These are phyloP conservation scores for Zoysia matrella DNA, from an alignment of 202 grass and related monocot species.

Conservation along the genomic window DNA sequence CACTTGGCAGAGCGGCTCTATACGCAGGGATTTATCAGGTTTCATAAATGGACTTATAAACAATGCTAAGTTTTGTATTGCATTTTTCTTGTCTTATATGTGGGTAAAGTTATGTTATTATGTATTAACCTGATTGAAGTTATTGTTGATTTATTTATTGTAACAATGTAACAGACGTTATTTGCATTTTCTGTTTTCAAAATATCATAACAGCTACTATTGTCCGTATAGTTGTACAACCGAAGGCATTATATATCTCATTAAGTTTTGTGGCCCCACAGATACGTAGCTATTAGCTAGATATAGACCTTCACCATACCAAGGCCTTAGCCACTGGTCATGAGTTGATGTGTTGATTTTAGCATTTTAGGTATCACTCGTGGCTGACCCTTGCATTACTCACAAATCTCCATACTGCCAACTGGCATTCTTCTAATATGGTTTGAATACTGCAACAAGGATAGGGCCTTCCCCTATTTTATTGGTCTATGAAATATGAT, in stretches of 20 bases:
- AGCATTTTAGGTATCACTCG: not conserved
- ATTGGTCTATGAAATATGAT: not conserved
- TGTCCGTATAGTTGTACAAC: conserved; percentile 19
- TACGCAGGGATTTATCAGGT: conserved; percentile 99
- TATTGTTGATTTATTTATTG: conserved; percentile 1
- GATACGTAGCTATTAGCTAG: not conserved
- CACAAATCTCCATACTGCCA: not conserved
- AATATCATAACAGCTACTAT: not conserved
- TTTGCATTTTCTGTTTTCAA: not conserved
- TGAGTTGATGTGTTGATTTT: conserved; percentile 17
- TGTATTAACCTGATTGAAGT: conserved; percentile 35
- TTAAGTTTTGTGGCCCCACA: conserved; percentile 16
- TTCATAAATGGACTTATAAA: conserved; percentile 32
- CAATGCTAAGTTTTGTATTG: conserved; percentile 2
- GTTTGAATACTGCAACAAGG: not conserved
- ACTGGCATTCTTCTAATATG: not conserved
- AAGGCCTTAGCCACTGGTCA: not conserved
- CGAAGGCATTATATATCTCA: not conserved
- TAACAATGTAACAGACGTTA: not conserved
- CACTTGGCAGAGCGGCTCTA: conserved; percentile 91
- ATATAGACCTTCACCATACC: not conserved
- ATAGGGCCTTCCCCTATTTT: not conserved
- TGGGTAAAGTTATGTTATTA: not conserved
- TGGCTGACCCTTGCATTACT: conserved; percentile 16
- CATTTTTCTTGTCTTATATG: not conserved